Base-by-base conservation (phyloP, 2,329 filamentous ascomycete species). In the Xylaria sp. region DNA sequence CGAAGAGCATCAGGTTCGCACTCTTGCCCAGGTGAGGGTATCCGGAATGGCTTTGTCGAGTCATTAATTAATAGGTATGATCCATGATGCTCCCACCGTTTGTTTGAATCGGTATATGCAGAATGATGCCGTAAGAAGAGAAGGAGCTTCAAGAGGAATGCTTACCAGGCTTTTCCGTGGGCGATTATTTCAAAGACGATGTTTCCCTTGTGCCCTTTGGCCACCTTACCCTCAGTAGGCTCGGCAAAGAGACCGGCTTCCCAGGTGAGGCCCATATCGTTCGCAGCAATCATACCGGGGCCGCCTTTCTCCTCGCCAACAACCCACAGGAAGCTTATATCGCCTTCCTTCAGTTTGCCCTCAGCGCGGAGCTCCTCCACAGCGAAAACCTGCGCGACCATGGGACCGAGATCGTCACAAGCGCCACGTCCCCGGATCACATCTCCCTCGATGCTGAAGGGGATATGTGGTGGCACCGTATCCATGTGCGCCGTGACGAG, bases 231-330 rank as follows among this genome's bases (percentile, higher is more conserved):
- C 65, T 83, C 81, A 0, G 81, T 83, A 4, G 81, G 81, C 65
- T 84, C 81, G 8, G 79, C 81, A 62, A 84, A 83, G 50, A 75
- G 75, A 52, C 82, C 75, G 7, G 79, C 73, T 18, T 79, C 75
- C 69, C 79, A 80, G 5, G 48, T 67, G 57, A 79, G 65, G 3
- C 68, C 65, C 61, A 79, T 72, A 13, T 72, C 67, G 54, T 79
- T 79, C 7, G 80, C 80, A 51, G 78, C 78, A 35, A 77, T 73
- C 81, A 83, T 84, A 2, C 81, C 81, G n/a, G 78, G 78, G 1
- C 81, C 81, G 7, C 77, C 78, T n/a, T 74, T 76, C 60, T 83
- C 81, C 65, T 83, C 81, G 13, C 80, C 81, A 0, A 83, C 78
- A 1, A 74, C 72, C 57, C 72, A 74, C 2, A 74, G 56, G 19